Conservation (phyloP, 306 rosid genomes). For the Spatholobus suberectus region DNA sequence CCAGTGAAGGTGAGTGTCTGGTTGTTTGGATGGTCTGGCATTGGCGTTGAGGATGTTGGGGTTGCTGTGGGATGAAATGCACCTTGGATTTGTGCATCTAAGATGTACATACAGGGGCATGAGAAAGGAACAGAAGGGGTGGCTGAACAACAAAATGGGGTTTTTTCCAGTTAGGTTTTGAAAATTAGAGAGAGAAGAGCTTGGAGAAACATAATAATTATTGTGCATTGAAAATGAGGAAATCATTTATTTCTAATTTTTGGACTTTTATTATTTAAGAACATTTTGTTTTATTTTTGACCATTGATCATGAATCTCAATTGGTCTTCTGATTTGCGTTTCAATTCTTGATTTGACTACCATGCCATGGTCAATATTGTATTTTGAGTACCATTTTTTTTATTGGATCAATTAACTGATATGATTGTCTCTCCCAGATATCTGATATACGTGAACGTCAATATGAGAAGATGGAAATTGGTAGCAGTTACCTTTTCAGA, state of each 20-base stretch:
- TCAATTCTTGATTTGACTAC: constrained; percentile 1
- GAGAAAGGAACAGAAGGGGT: background rate
- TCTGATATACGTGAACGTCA: constrained; percentile 94
- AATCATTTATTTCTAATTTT: constrained; percentile 4
- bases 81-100: background rate
- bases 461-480: constrained; percentile 95
- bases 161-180: background rate
- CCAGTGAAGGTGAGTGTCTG: background rate
- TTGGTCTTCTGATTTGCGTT: background rate
- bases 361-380: background rate
- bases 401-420: background rate
- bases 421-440: constrained; percentile 58
- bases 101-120: background rate
- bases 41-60: background rate
- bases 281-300: background rate
- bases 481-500: constrained; percentile 97
- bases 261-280: background rate
- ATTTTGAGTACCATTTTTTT: background rate
- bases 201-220: background rate
- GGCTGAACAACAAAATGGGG: background rate
- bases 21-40: background rate
- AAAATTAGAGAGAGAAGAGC: background rate
- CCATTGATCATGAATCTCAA: constrained; percentile 27
- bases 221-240: background rate
- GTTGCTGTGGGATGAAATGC: background rate